Evolutionary conservation across 1,284 basidiomycete species (phyloP).

Genomic region (Mrakiaceae sp.): DNA sequence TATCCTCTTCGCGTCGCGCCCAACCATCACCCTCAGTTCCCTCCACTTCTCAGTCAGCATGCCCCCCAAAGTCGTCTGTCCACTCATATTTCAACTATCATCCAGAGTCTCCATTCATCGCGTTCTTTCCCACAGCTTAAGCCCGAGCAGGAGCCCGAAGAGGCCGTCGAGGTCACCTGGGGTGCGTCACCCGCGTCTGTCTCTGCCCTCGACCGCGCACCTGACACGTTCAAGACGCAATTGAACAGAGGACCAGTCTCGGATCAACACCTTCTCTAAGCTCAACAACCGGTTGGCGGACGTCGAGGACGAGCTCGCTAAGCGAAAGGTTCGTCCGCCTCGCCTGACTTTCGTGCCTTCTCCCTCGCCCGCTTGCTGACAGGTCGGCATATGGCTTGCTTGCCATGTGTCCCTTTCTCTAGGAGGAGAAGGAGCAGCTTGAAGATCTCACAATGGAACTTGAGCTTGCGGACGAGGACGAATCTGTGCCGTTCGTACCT

Average conservation of each 20-base stretch:
- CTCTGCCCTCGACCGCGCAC: background rate
- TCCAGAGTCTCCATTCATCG: too few relatives aligned
- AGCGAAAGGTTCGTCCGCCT: constrained; percentile 48
- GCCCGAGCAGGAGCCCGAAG: constrained; percentile 66
- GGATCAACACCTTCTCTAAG: constrained; percentile 87
- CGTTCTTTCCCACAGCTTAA: constrained; percentile 25
- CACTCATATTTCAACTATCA: too few relatives aligned
- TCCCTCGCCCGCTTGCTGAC: background rate
- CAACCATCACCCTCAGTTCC: background rate
- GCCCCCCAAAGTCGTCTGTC: too few relatives aligned
- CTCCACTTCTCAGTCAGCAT: background rate
- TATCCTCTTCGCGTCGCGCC: too few relatives aligned
- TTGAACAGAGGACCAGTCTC: constrained; percentile 75
- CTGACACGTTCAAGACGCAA: background rate
- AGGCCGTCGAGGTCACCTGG: constrained; percentile 80
- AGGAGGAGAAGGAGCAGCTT: constrained; percentile 87
- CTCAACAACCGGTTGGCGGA: constrained; percentile 66
- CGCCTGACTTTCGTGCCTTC: background rate
- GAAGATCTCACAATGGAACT: constrained; percentile 80
- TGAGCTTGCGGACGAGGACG: constrained; percentile 76
- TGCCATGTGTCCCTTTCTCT: constrained; percentile 7
- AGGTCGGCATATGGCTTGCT: constrained; percentile 8
- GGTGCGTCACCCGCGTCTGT: constrained; percentile 40
- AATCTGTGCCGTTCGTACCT: constrained; percentile 53
- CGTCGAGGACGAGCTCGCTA: constrained; percentile 59